Conservation (phyloP, 2,329 filamentous ascomycete species). For the Talaromyces atroroseus region DNA sequence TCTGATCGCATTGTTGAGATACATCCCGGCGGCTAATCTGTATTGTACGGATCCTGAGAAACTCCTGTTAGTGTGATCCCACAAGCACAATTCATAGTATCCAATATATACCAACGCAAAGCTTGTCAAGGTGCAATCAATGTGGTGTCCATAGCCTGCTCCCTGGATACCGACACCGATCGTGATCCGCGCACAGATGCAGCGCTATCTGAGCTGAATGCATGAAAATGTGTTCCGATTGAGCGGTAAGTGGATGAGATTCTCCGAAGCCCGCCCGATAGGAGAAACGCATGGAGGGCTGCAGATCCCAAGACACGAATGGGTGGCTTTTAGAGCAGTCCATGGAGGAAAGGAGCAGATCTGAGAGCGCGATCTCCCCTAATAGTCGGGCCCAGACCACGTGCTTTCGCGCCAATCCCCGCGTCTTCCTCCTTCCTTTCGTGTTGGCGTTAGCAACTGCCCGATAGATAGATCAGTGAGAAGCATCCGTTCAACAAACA, state of each 20-base stretch:
- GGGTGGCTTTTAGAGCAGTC: neutral
- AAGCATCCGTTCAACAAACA: neutral
- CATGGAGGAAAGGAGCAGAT: neutral
- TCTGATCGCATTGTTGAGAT: conserved; percentile 6
- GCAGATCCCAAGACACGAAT: neutral
- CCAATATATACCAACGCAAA: neutral
- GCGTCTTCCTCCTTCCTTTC: conserved; percentile 3
- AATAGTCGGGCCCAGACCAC: neutral
- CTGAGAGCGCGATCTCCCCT: neutral
- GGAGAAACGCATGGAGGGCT: neutral
- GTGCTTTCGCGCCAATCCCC: conserved; percentile 14
- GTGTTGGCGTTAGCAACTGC: neutral
- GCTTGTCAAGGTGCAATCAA: neutral
- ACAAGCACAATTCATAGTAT: neutral
- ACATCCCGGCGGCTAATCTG: neutral
- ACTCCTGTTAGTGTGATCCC: neutral
- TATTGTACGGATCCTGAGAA: conserved; percentile 4
- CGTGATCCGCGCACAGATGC: conserved; percentile 3
- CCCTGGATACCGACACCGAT: neutral
- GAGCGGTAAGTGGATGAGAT: neutral
- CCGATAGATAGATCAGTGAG: too few species aligned
- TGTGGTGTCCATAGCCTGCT: neutral
- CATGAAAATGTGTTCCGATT: conserved; percentile 3
- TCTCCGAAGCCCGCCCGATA: neutral
- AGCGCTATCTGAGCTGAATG: conserved; percentile 3